Evolutionary conservation across 306 rosid genomes (phyloP).

Genomic region (Rosa rugosa): DNA sequence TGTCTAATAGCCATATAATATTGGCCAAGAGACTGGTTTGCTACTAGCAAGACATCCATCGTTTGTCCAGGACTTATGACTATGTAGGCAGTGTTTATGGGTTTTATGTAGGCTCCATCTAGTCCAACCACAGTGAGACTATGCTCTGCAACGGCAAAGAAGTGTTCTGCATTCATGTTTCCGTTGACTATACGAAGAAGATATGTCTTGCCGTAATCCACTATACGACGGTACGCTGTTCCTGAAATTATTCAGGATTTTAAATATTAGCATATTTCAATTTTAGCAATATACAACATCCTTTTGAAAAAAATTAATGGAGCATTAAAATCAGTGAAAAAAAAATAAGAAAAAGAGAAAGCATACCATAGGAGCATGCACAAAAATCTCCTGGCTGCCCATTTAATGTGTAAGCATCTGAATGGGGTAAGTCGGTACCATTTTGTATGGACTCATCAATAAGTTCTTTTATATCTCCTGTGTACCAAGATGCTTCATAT

Average conservation of each 20-base stretch:
- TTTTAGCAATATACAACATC: too few species aligned
- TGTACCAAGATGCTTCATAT: constrained; percentile 13
- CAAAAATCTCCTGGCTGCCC: constrained; percentile 14
- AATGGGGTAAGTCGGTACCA: background rate
- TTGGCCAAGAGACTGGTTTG: constrained; percentile 19
- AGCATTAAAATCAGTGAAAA: too few species aligned
- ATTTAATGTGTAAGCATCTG: constrained; percentile 6
- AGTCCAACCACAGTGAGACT: constrained; percentile 15
- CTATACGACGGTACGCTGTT: too few species aligned
- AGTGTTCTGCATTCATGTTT: too few species aligned
- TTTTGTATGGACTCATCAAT: background rate
- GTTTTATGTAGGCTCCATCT: constrained; percentile 24
- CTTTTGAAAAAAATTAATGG: too few species aligned
- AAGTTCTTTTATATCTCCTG: background rate
- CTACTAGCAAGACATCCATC: constrained; percentile 19
- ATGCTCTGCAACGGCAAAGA: constrained; percentile 17
- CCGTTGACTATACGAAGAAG: too few species aligned
- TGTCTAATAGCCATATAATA: constrained; percentile 28
- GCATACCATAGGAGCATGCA: constrained; percentile 6
- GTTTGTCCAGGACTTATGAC: constrained; percentile 30
- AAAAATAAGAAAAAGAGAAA: too few species aligned
- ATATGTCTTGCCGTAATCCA: too few species aligned
- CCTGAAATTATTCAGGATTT: too few species aligned
- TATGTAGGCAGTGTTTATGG: background rate
- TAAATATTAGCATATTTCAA: too few species aligned